These are phyloP conservation scores for Aspergillus fructus DNA, from an alignment of 2,329 filamentous ascomycete genomes.

Conservation along the genomic window DNA sequence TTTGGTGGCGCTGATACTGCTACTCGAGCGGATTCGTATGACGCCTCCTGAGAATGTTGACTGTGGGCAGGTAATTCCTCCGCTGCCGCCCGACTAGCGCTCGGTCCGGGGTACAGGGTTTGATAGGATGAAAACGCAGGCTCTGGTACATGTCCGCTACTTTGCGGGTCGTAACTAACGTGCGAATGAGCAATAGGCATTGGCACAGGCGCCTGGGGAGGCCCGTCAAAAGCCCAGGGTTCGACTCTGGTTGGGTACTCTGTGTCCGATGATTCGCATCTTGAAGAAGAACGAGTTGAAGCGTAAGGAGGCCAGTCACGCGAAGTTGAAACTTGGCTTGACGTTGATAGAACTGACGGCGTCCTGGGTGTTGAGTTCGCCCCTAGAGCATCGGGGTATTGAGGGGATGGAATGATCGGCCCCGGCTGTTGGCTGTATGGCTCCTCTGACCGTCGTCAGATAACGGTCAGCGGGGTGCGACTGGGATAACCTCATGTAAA, in stretches of 20 bases:
- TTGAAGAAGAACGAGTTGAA: conserved; percentile 27
- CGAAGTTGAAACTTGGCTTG: conserved; percentile 26
- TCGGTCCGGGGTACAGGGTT: conserved; percentile 18
- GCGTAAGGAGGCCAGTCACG: conserved; percentile 30
- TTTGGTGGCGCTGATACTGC: conserved; percentile 23
- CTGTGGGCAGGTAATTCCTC: conserved; percentile 14
- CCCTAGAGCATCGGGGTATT: conserved; percentile 23
- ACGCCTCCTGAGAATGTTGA: conserved; percentile 13
- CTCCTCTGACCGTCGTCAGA: conserved; percentile 15
- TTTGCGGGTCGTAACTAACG: conserved; percentile 20
- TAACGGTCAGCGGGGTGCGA: conserved; percentile 16
- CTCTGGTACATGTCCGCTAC: conserved; percentile 16
- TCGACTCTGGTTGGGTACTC: conserved; percentile 28
- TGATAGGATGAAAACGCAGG: conserved; percentile 21
- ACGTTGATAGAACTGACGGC: conserved; percentile 23
- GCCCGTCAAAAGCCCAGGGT: conserved; percentile 19
- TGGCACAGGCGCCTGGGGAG: conserved; percentile 15
- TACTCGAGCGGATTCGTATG: conserved; percentile 18
- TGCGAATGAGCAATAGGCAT: conserved; percentile 21
- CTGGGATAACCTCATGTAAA: neutral
- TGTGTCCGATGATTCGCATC: conserved; percentile 28
- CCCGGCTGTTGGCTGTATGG: conserved; percentile 18
- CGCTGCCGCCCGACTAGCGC: conserved; percentile 13
- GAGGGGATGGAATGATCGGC: conserved; percentile 23
- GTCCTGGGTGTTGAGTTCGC: conserved; percentile 21